A percentile compares a stretch with the other conserved stretches of the same genome.
phyloP scores from a whole-genome alignment of 139 green algal genomes.

The Diplosphaera chodatii region DNA sequence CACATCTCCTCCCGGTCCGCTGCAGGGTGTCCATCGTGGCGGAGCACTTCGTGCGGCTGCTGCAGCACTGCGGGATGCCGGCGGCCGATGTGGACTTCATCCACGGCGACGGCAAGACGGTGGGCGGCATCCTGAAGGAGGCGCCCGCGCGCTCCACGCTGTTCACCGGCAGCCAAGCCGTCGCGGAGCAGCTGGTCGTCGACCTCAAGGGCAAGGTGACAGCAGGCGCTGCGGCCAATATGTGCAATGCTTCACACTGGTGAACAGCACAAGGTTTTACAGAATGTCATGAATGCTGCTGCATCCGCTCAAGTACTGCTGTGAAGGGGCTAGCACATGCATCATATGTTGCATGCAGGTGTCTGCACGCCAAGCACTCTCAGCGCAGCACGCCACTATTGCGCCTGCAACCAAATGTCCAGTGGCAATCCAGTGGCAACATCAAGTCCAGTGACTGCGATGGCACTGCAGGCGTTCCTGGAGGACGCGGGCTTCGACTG shows the following conservation, averaged over 20 bases:
- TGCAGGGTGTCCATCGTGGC: conserved; percentile 82
- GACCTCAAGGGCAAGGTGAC: conserved; percentile 73
- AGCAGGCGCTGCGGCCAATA: too few relatives aligned
- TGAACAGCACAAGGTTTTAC: too few relatives aligned
- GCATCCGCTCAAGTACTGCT: too few relatives aligned
- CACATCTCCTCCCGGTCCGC: background rate
- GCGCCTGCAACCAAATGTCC: too few relatives aligned
- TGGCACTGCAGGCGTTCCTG: conserved; percentile 64
- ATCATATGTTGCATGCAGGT: too few relatives aligned
- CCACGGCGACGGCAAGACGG: conserved; percentile 61
- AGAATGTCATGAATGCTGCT: too few relatives aligned
- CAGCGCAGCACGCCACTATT: too few relatives aligned
- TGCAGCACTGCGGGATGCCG: conserved; percentile 86
- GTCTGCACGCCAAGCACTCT: too few relatives aligned
- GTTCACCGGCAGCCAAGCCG: conserved; percentile 83
- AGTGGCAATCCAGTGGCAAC: too few relatives aligned
- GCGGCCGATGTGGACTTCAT: conserved; percentile 79
- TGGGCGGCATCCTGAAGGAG: conserved; percentile 62
- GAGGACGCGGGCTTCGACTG: conserved; percentile 98
- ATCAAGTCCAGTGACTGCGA: too few relatives aligned
- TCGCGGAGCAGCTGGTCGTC: conserved; percentile 78
- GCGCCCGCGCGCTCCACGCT: conserved; percentile 77
- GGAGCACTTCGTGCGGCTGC: conserved; percentile 89
- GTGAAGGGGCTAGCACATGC: too few relatives aligned
- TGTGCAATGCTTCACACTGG: too few relatives aligned